Conservation (phyloP, 2,329 filamentous ascomycete species). For the Xylariales sp. region DNA sequence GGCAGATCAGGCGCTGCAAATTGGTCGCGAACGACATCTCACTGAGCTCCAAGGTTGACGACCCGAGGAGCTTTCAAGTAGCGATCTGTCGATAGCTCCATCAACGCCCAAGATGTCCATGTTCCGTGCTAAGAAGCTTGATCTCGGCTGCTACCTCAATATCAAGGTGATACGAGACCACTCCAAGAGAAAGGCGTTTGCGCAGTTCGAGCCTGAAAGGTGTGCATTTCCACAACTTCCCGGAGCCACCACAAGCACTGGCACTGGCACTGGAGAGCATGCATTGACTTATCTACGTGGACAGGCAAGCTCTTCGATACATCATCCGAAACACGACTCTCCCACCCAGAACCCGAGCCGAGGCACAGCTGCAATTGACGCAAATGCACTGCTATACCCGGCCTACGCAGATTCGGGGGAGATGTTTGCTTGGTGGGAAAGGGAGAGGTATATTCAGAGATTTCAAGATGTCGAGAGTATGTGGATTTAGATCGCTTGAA, state of each 20-base stretch:
- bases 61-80: background rate
- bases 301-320: conserved; percentile 86
- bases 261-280: no score
- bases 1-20: no score
- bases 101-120: conserved; percentile 60
- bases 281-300: no score
- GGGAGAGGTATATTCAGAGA: conserved; percentile 85
- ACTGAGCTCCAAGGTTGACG: conserved; percentile 1
- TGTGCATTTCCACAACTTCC: no score
- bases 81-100: background rate
- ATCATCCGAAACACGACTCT: conserved; percentile 90
- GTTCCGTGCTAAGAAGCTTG: conserved; percentile 86
- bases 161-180: conserved; percentile 86
- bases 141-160: conserved; percentile 84
- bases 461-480: conserved; percentile 86
- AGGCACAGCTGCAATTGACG: conserved; percentile 86
- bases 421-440: conserved; percentile 89
- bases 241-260: background rate
- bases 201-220: conserved; percentile 83
- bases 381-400: conserved; percentile 97
- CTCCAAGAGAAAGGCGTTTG: conserved; percentile 92
- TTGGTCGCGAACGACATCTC: no score
- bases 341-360: conserved; percentile 73
- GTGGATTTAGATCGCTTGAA: conserved; percentile 32
- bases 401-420: conserved; percentile 87